Evolutionary conservation across 805 yeast genomes (phyloP), one percentile per base, ranked within the genome.

Genomic region (Kockiozyma suomiensis): DNA sequence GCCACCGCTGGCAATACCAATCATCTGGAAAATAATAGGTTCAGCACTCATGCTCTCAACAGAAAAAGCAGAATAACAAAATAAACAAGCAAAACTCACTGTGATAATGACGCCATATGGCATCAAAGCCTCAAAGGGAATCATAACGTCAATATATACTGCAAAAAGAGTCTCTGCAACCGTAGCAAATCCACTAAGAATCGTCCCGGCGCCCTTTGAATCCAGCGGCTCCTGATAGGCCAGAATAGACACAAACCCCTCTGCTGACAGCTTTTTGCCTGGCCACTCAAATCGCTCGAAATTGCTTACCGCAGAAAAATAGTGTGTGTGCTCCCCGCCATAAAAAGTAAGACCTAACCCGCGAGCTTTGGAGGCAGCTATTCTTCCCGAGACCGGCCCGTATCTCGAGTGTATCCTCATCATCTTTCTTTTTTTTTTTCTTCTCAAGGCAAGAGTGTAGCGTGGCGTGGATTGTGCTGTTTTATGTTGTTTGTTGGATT

Each of bases 91-190:
- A 38, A 30, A 17, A 78, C 83, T 32, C 74, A 79, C 82, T 30
- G 79, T 73, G 51, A 82, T 70, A 75, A 84, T 84, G 62, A 85
- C 75, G 64, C 81, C 85, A 70, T 81, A 84, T 60, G 88, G 88
- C 69, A 84, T 66, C 45, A 85, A 72, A 56, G 86, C 88, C 79
- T 85, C 88, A 77, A 84, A 85, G 64, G 89, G 88, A 79, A 85
- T 83, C 85, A 82, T 82, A 12, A 51, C 58, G 52, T 1, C 26
- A 32, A 13, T 25, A 32, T 56, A 37, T 25, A 6, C 33, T 7
- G 33, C 33, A 30, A 10, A 30, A 6, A 30, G 10, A 30, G 33
- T 10, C 33, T 7, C 10, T 10, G 33, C 33, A 30, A 10, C 10
- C 33, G 33, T n/a, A n/a, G n/a, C n/a, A n/a, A n/a, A n/a, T n/a